Evolutionary conservation across 345 rosid genomes (phyloP).

Genomic region (Linum tenue): DNA sequence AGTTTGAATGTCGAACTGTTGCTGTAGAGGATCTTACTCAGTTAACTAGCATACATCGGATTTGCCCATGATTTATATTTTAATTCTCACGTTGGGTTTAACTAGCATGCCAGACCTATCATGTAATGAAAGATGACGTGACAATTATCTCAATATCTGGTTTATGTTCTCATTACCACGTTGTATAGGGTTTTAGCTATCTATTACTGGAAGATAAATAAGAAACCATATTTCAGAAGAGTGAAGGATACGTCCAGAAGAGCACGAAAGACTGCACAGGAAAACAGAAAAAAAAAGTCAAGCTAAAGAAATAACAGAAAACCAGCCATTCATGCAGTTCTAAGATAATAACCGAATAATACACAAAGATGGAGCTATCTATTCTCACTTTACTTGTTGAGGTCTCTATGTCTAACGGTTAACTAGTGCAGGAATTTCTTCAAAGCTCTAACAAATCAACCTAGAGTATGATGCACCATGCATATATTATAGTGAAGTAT

Average conservation of each 20-base stretch:
- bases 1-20: no score
- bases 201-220: not conserved
- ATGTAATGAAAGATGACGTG: no score
- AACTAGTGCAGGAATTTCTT: no score
- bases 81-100: no score
- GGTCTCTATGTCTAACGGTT: no score
- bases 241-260: constrained; percentile 98
- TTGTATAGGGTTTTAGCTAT: not conserved
- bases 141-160: no score
- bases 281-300: not conserved
- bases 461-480: not conserved
- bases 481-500: no score
- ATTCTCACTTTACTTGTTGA: not conserved
- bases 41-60: no score
- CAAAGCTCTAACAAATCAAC: not conserved
- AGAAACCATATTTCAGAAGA: not conserved
- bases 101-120: no score
- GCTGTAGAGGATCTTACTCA: no score
- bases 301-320: not conserved
- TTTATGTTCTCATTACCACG: not conserved
- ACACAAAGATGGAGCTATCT: not conserved
- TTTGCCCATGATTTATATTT: no score
- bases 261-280: constrained; percentile 93
- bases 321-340: not conserved
- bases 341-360: not conserved